phyloP scores from a whole-genome alignment of 768 basidiomycete genomes.

The Lactarius psammicola region DNA sequence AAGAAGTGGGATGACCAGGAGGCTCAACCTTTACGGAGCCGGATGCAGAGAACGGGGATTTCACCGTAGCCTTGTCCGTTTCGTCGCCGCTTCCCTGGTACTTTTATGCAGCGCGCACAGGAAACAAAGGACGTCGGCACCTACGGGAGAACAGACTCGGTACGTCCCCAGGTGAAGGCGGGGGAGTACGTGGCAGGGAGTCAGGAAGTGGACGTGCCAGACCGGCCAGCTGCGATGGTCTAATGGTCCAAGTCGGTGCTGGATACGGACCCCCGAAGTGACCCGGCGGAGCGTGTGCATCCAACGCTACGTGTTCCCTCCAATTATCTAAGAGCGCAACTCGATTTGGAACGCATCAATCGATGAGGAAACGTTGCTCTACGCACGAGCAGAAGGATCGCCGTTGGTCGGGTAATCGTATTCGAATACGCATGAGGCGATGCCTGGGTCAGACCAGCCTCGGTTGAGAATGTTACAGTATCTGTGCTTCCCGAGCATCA shows the following conservation, averaged over 20 bases:
- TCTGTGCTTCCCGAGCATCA: constrained; percentile 24
- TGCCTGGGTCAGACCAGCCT: constrained; percentile 7
- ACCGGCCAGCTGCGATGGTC: constrained; percentile 9
- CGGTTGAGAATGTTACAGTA: constrained; percentile 14
- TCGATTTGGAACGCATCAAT: neutral
- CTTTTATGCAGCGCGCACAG: neutral
- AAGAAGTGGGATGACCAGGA: neutral
- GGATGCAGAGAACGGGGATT: neutral
- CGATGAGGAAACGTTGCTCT: neutral
- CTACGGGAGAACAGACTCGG: neutral
- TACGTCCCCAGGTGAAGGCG: constrained; percentile 11
- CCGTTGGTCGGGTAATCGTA: constrained; percentile 22
- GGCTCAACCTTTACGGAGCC: constrained; percentile 2
- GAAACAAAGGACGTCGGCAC: neutral
- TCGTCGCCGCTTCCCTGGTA: neutral
- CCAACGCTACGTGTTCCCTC: constrained; percentile 15
- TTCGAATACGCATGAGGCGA: constrained; percentile 16
- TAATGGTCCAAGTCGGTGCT: constrained; percentile 17
- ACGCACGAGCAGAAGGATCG: constrained; percentile 26
- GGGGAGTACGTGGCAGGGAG: constrained; percentile 13
- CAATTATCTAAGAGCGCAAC: constrained; percentile 15
- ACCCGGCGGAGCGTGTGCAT: constrained; percentile 3
- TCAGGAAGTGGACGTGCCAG: constrained; percentile 4
- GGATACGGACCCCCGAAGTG: constrained; percentile 23
- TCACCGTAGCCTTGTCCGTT: neutral